Evolutionary conservation across 2,329 filamentous ascomycete species (phyloP).

Genomic region (Biscogniauxia sp.): DNA sequence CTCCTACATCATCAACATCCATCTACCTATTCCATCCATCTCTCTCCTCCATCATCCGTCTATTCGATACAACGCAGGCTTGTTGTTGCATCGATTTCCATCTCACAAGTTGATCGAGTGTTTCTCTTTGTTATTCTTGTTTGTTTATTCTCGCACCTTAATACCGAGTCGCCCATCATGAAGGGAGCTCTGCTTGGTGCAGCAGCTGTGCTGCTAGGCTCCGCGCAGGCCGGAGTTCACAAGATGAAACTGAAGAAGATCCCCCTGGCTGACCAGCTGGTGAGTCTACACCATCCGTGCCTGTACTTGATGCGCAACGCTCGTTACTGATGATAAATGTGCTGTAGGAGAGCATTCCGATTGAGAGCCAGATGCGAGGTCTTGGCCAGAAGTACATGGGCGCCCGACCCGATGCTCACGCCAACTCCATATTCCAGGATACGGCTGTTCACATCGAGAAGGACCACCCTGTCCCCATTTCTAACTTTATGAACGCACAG

Average conservation of each 20-base stretch:
- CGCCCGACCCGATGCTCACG: slow-evolving; percentile 64
- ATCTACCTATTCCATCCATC: not conserved
- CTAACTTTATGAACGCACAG: slow-evolving; percentile 98
- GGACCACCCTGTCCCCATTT: slow-evolving; percentile 81
- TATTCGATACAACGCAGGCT: not conserved
- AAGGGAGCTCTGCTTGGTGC: slow-evolving; percentile 80
- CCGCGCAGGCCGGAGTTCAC: slow-evolving; percentile 82
- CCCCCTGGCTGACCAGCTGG: slow-evolving; percentile 86
- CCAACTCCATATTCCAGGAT: slow-evolving; percentile 77
- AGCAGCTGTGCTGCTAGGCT: slow-evolving; percentile 75
- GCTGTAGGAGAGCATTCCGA: slow-evolving; percentile 67
- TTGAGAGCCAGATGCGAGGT: slow-evolving; percentile 76
- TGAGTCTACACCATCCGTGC: slow-evolving; percentile 49
- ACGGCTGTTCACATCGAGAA: slow-evolving; percentile 63
- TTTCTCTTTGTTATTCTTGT: not conserved
- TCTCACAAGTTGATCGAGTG: slow-evolving; percentile 1
- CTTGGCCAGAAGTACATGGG: slow-evolving; percentile 98
- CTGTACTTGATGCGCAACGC: not conserved
- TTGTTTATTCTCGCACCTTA: slow-evolving; percentile 1
- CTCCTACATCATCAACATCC: not conserved
- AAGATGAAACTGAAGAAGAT: slow-evolving; percentile 98
- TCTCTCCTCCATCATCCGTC: not conserved
- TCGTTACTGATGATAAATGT: slow-evolving; percentile 18
- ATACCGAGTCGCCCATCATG: slow-evolving; percentile 58
- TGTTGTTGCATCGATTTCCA: not conserved